Percentiles rank a stretch among this genome's conserved stretches.
These are phyloP conservation scores for Saksenaea vasiformis DNA, from an alignment of 371 early-diverging fungal genomes.

Conservation along the genomic window DNA sequence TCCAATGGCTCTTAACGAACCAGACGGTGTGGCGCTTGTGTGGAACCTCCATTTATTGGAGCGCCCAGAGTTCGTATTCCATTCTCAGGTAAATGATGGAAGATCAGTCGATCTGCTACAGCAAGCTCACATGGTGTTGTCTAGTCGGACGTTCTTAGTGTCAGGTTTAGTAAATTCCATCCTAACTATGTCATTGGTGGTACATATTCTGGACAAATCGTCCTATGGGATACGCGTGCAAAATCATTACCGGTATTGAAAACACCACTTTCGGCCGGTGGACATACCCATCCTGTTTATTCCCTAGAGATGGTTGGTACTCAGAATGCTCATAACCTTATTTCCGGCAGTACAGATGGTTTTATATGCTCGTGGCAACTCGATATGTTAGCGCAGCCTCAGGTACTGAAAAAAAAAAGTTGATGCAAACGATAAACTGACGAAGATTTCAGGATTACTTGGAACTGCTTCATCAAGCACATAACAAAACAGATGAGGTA, in stretches of 20 bases:
- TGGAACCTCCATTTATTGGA: slow-evolving; percentile 91
- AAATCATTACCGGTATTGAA: slow-evolving; percentile 83
- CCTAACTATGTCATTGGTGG: slow-evolving; percentile 92
- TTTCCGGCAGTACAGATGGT: slow-evolving; percentile 94
- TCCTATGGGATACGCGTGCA: slow-evolving; percentile 95
- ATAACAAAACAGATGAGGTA: slow-evolving; percentile 89
- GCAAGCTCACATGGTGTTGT: background rate
- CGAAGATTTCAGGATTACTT: slow-evolving; percentile 64
- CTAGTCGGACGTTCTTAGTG: slow-evolving; percentile 90
- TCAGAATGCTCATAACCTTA: slow-evolving; percentile 89
- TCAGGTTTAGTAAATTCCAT: slow-evolving; percentile 89
- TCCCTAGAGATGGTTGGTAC: slow-evolving; percentile 89
- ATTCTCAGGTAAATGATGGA: slow-evolving; percentile 64
- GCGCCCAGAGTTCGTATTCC: slow-evolving; percentile 94
- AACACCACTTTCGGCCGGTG: slow-evolving; percentile 86
- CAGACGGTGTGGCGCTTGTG: slow-evolving; percentile 90
- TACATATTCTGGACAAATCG: slow-evolving; percentile 95
- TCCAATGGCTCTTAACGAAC: slow-evolving; percentile 81
- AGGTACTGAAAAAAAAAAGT: slow-evolving; percentile 37
- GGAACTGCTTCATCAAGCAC: slow-evolving; percentile 74
- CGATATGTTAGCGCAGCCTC: slow-evolving; percentile 95
- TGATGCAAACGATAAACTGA: background rate
- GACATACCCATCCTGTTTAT: slow-evolving; percentile 97
- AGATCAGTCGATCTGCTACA: background rate
- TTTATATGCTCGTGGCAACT: slow-evolving; percentile 95